Conservation (phyloP, 2,329 filamentous ascomycete species). For the Trichothecium roseum region DNA sequence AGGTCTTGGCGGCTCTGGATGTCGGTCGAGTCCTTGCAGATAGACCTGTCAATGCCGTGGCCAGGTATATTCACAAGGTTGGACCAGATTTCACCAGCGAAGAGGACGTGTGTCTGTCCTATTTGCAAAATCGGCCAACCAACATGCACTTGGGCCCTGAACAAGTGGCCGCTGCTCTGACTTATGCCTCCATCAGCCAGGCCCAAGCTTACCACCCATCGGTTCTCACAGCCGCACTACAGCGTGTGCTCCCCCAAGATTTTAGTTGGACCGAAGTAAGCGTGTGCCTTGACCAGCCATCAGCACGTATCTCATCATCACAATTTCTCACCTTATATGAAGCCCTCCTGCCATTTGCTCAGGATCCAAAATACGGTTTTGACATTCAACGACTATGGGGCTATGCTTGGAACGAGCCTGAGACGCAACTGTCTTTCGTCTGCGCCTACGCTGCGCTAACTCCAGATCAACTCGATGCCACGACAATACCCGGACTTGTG, state of each 20-base stretch:
- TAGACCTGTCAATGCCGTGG: constrained; percentile 44
- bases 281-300: constrained; percentile 68
- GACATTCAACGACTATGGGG: constrained; percentile 89
- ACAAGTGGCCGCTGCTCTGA: constrained; percentile 71
- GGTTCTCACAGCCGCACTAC: constrained; percentile 50
- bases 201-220: constrained; percentile 41
- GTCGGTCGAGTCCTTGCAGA: constrained; percentile 56
- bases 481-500: constrained; percentile 71
- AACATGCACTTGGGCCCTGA: constrained; percentile 62
- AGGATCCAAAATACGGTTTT: constrained; percentile 38
- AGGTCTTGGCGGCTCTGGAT: constrained; percentile 61
- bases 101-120: constrained; percentile 52
- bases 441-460: constrained; percentile 73
- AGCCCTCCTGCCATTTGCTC: constrained; percentile 63
- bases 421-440: constrained; percentile 90
- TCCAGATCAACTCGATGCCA: constrained; percentile 69
- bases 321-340: constrained; percentile 79
- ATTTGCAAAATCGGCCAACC: constrained; percentile 41
- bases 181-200: constrained; percentile 52
- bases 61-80: constrained; percentile 60
- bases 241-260: constrained; percentile 49
- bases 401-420: constrained; percentile 73
- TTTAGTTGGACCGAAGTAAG: constrained; percentile 66
- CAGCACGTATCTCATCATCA: constrained; percentile 61
- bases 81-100: constrained; percentile 68